These are phyloP conservation scores for Lolium perenne DNA, from an alignment of 176 grass and related monocot genomes.

Conservation along the genomic window DNA sequence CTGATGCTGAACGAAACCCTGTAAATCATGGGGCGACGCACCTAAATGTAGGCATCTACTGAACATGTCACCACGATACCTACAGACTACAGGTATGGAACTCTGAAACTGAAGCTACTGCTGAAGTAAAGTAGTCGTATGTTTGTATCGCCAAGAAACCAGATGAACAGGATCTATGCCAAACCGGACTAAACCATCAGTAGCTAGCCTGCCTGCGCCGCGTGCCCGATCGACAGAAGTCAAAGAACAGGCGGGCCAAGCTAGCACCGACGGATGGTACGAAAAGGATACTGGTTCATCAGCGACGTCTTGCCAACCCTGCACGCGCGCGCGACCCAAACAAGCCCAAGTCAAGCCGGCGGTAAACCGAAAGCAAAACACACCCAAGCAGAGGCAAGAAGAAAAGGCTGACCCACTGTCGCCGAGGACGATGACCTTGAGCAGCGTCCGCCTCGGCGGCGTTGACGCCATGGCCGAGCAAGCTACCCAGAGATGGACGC, in stretches of 20 bases:
- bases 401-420: conserved; percentile 51
- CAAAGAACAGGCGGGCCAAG: not conserved
- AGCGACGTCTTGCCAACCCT: conserved; percentile 98
- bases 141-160: not conserved
- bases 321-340: not conserved
- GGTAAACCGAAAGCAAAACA: not conserved
- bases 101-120: not conserved
- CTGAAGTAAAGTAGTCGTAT: not conserved
- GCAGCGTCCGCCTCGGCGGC: conserved; percentile 52
- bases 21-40: not conserved
- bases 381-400: not conserved
- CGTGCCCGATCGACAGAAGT: not conserved
- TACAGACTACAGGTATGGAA: not conserved
- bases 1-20: not conserved
- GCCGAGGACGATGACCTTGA: conserved; percentile 77
- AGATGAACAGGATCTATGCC: not conserved
- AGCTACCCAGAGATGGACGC: not conserved
- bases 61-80: not conserved
- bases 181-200: conserved; percentile 3
- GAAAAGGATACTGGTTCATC: conserved; percentile 97
- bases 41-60: not conserved
- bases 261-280: not conserved
- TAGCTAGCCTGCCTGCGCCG: no score
- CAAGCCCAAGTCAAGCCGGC: not conserved
- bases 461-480: conserved; percentile 40